Evolutionary conservation across 75 land plant species (phyloP).

Genomic region (Pinus albicaulis): DNA sequence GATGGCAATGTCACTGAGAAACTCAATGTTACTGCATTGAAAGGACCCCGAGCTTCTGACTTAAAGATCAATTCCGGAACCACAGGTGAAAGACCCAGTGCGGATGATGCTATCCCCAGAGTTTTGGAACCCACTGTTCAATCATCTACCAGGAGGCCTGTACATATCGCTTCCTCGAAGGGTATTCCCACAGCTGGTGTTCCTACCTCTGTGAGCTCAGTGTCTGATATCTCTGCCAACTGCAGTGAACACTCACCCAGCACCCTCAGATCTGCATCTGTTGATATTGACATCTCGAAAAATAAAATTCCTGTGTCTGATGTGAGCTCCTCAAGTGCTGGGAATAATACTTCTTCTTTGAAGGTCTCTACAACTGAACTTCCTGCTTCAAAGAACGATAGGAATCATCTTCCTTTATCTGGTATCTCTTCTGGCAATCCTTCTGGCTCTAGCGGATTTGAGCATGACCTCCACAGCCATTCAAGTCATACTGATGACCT

Average conservation of each 20-base stretch:
- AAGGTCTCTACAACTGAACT: neutral
- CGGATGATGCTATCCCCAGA: neutral
- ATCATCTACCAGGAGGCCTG: neutral
- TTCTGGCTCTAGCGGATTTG: constrained; percentile 2
- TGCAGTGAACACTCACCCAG: neutral
- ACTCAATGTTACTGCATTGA: neutral
- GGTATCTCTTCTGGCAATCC: neutral
- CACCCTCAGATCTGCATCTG: neutral
- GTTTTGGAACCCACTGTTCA: constrained; percentile 4
- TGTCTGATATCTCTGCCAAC: neutral
- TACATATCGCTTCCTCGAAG: neutral
- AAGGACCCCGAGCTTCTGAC: neutral
- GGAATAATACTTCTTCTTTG: neutral
- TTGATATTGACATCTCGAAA: neutral
- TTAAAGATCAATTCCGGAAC: neutral
- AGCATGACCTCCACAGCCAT: neutral
- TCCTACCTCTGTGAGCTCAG: neutral
- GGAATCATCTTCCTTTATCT: neutral
- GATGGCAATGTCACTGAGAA: no score
- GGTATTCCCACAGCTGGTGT: neutral
- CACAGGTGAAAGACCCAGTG: neutral
- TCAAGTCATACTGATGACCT: neutral
- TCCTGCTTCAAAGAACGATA: neutral
- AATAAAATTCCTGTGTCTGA: neutral
- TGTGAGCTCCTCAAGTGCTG: neutral